Conservation (phyloP, 768 basidiomycete genomes). For the Chalciporus sphaerocephalus region DNA sequence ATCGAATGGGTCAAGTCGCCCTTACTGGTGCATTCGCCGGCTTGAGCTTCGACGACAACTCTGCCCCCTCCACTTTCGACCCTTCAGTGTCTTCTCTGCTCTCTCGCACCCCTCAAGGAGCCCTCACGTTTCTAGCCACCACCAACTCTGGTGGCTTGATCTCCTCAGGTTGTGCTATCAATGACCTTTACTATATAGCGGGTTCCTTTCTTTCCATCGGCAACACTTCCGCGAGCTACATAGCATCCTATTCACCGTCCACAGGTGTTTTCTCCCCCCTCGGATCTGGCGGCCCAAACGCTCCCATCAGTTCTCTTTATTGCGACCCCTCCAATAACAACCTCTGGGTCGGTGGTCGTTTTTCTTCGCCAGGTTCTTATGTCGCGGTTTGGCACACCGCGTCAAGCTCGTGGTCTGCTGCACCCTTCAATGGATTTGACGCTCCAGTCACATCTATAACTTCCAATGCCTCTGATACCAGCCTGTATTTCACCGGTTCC, state of each 20-base stretch:
- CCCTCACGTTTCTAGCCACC: slow-evolving; percentile 63
- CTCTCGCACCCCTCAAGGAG: slow-evolving; percentile 59
- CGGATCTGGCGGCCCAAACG: slow-evolving; percentile 67
- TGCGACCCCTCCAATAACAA: slow-evolving; percentile 66
- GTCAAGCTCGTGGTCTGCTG: slow-evolving; percentile 63
- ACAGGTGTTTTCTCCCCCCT: slow-evolving; percentile 57
- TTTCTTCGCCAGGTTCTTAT: slow-evolving; percentile 60
- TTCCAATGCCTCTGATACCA: slow-evolving; percentile 62
- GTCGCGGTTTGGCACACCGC: slow-evolving; percentile 71
- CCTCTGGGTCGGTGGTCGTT: slow-evolving; percentile 77
- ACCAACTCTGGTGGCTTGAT: slow-evolving; percentile 81
- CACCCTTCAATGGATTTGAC: slow-evolving; percentile 78
- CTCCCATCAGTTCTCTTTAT: slow-evolving; percentile 64
- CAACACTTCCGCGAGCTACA: slow-evolving; percentile 56
- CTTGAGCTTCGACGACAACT: slow-evolving; percentile 68
- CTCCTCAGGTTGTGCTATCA: slow-evolving; percentile 64
- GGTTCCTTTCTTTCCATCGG: slow-evolving; percentile 78
- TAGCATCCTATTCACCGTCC: slow-evolving; percentile 70
- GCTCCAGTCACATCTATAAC: slow-evolving; percentile 73
- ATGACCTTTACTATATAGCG: slow-evolving; percentile 69
- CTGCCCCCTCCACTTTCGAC: slow-evolving; percentile 56
- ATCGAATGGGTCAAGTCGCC: slow-evolving; percentile 87
- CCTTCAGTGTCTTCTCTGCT: slow-evolving; percentile 69
- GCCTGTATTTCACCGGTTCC: slow-evolving; percentile 84
- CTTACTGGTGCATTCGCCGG: slow-evolving; percentile 87